Percentiles rank a stretch among this genome's conserved stretches.
Evolutionary conservation across 257 asterid species (phyloP).

Genomic region (Cordia subcordata): DNA sequence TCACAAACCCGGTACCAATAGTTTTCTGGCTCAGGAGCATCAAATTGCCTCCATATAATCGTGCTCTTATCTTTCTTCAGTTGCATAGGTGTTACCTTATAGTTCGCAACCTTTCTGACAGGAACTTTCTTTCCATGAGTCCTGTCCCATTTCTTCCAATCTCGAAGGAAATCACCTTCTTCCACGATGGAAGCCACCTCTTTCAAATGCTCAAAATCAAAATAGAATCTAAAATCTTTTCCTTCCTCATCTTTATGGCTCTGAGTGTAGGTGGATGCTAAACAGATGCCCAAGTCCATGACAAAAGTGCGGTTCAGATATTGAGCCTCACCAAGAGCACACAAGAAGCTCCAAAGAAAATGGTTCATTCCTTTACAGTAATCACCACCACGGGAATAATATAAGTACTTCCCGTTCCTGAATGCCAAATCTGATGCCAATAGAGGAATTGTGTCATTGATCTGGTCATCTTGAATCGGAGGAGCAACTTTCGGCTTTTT

Average conservation of each 20-base stretch:
- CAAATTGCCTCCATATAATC: conserved; percentile 71
- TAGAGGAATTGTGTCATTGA: conserved; percentile 82
- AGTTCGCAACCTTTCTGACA: conserved; percentile 54
- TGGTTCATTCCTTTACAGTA: conserved; percentile 97
- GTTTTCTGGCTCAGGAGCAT: conserved; percentile 78
- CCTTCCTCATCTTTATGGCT: conserved; percentile 76
- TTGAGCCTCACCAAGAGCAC: conserved; percentile 91
- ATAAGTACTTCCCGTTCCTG: conserved; percentile 75
- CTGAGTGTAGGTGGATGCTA: conserved; percentile 65
- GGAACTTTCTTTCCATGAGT: conserved; percentile 52
- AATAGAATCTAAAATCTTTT: conserved; percentile 85
- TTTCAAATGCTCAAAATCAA: conserved; percentile 92
- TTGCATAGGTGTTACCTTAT: conserved; percentile 70
- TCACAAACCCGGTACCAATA: conserved; percentile 97
- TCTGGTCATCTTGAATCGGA: conserved; percentile 60
- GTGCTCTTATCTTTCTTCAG: conserved; percentile 72
- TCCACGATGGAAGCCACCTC: conserved; percentile 66
- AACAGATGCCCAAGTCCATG: conserved; percentile 82
- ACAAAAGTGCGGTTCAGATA: conserved; percentile 88
- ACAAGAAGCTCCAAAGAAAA: conserved; percentile 85
- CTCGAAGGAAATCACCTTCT: conserved; percentile 62
- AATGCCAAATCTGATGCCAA: conserved; percentile 66
- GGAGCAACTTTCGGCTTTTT: conserved; percentile 31
- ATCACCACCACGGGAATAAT: conserved; percentile 94
- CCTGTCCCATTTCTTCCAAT: conserved; percentile 85